Evolutionary conservation across 345 rosid genomes (phyloP).

Genomic region (Carallia pectinifolia): DNA sequence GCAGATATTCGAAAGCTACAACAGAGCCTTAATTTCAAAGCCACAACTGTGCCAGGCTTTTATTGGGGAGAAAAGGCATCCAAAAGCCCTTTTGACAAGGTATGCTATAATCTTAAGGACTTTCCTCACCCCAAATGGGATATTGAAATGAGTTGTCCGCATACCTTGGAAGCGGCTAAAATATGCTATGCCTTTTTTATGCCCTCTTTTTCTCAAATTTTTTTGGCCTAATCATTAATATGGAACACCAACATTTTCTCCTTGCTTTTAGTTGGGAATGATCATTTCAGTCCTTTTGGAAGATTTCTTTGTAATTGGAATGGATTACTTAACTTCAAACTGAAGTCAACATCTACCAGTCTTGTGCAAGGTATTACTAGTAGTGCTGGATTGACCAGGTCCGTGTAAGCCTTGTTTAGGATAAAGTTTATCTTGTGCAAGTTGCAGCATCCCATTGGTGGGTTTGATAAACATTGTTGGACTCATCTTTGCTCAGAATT

Average conservation of each 20-base stretch:
- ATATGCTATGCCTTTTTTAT: background rate
- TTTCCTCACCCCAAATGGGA: constrained; percentile 1
- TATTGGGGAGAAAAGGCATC: constrained; percentile 33
- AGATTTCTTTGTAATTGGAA: constrained; percentile 1
- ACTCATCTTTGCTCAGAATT: too few species aligned
- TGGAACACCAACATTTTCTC: background rate
- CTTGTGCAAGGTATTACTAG: background rate
- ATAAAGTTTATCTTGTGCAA: background rate
- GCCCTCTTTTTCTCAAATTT: background rate
- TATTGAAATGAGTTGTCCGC: background rate
- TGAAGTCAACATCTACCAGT: constrained; percentile 11
- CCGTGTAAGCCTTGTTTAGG: background rate
- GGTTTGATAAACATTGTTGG: too few species aligned
- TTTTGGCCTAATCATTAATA: background rate
- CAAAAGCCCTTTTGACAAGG: constrained; percentile 40
- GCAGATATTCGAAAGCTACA: constrained; percentile 39
- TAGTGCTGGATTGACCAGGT: background rate
- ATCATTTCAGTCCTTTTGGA: background rate
- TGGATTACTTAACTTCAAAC: constrained; percentile 2
- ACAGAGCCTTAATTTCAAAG: constrained; percentile 43
- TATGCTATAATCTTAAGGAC: constrained; percentile 15
- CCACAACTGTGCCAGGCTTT: constrained; percentile 39
- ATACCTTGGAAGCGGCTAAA: background rate
- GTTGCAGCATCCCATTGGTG: constrained; percentile 2
- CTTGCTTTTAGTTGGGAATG: constrained; percentile 1